A percentile compares a stretch with the other conserved stretches of the same genome.
Conservation (phyloP, 1,284 basidiomycete genomes). For the Malassezia vespertilionis region DNA sequence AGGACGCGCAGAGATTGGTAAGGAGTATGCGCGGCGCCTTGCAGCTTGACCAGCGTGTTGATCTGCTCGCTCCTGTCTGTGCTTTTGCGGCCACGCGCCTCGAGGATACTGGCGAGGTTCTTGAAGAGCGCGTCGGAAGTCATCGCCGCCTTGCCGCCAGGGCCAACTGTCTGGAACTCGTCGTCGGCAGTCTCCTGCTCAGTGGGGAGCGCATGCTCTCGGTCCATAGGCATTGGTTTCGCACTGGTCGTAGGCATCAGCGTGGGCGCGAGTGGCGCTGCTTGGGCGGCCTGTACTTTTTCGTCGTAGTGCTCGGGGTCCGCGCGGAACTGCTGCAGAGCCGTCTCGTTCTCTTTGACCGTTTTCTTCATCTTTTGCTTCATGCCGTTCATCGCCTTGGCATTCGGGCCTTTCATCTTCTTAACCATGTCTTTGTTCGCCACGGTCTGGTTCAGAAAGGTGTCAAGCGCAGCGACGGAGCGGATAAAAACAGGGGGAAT, state of each 20-base stretch:
- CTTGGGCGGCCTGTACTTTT: slow-evolving; percentile 56
- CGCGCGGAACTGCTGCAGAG: slow-evolving; percentile 71
- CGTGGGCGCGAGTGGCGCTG: not conserved
- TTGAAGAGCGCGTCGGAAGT: slow-evolving; percentile 87
- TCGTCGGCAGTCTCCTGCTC: slow-evolving; percentile 49
- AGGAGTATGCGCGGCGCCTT: slow-evolving; percentile 64
- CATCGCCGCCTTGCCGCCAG: slow-evolving; percentile 75
- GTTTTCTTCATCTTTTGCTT: slow-evolving; percentile 94
- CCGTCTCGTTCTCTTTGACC: slow-evolving; percentile 73
- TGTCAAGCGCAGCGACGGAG: slow-evolving; percentile 66
- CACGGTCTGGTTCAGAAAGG: slow-evolving; percentile 62
- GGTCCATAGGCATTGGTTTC: slow-evolving; percentile 35
- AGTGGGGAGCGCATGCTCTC: too few relatives aligned
- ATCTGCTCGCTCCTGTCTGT: slow-evolving; percentile 94
- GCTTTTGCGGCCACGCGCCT: slow-evolving; percentile 92
- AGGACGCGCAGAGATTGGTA: slow-evolving; percentile 93
- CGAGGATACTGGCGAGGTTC: slow-evolving; percentile 77
- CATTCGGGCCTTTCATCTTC: slow-evolving; percentile 92
- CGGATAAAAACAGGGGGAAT: slow-evolving; percentile 78
- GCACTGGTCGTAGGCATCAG: slow-evolving; percentile 48
- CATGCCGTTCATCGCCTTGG: slow-evolving; percentile 86
- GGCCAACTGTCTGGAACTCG: slow-evolving; percentile 79
- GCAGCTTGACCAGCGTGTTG: slow-evolving; percentile 73
- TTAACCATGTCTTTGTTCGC: slow-evolving; percentile 72
- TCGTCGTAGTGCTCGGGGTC: slow-evolving; percentile 75